Evolutionary conservation across 1,284 basidiomycete genomes (phyloP).

Genomic region (Ceratobasidium sp.): DNA sequence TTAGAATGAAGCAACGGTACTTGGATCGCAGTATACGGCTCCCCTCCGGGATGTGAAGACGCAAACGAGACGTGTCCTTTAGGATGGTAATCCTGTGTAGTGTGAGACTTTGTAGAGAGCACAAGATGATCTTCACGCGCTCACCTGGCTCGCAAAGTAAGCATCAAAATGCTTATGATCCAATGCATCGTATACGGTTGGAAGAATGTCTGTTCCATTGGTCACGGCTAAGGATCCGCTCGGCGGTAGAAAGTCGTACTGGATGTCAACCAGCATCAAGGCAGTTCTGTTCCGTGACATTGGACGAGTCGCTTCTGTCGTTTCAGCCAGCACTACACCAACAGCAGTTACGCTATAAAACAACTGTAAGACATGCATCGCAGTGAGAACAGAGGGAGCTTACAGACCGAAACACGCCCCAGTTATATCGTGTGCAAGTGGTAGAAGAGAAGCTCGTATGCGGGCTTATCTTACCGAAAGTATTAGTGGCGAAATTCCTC

Average conservation of each 20-base stretch:
- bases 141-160: slow-evolving; percentile 65
- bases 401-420: background rate
- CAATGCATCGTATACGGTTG: slow-evolving; percentile 65
- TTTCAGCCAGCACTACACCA: background rate
- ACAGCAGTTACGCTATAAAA: background rate
- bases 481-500: background rate
- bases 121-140: slow-evolving; percentile 38
- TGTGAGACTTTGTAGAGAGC: background rate
- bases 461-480: slow-evolving; percentile 38
- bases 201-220: slow-evolving; percentile 64
- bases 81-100: slow-evolving; percentile 63
- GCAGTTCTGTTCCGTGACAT: slow-evolving; percentile 56
- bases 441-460: slow-evolving; percentile 28
- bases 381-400: slow-evolving; percentile 2
- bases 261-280: slow-evolving; percentile 71
- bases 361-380: slow-evolving; percentile 33
- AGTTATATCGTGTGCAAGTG: slow-evolving; percentile 27
- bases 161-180: slow-evolving; percentile 62
- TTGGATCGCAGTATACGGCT: slow-evolving; percentile 62
- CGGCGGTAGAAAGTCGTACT: slow-evolving; percentile 77
- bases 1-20: slow-evolving; percentile 59
- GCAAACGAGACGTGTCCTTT: slow-evolving; percentile 74
- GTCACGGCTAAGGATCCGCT: slow-evolving; percentile 69
- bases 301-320: slow-evolving; percentile 9
- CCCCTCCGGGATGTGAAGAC: slow-evolving; percentile 62